Conservation (phyloP, 805 yeast species). For the Hanseniaspora guilliermondii region DNA sequence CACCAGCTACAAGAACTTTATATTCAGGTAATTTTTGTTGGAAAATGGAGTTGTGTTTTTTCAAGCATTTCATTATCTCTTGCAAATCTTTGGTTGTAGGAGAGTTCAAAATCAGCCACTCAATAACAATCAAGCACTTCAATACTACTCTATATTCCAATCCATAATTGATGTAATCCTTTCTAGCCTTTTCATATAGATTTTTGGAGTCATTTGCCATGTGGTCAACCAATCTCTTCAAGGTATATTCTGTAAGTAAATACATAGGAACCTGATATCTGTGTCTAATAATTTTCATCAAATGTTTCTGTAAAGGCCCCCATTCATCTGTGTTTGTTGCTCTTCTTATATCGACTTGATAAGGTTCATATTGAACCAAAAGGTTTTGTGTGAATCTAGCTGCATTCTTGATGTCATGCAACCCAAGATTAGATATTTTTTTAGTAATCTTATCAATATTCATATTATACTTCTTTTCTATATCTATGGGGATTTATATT, state of each 20-base stretch:
- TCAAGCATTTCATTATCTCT: conserved; percentile 24
- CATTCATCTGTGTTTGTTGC: conserved; percentile 41
- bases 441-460: conserved; percentile 16
- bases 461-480: too few relatives aligned
- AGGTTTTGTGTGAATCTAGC: conserved; percentile 32
- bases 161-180: conserved; percentile 32
- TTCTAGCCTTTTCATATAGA: conserved; percentile 29
- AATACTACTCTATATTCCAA: conserved; percentile 32
- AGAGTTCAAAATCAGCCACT: conserved; percentile 26
- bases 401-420: conserved; percentile 31
- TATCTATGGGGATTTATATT: too few relatives aligned
- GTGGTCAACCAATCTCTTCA: conserved; percentile 29
- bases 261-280: conserved; percentile 25
- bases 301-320: conserved; percentile 40
- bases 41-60: conserved; percentile 26
- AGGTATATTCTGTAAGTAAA: conserved; percentile 26
- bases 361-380: conserved; percentile 29
- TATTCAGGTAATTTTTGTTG: conserved; percentile 24
- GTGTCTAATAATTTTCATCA: conserved; percentile 27
- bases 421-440: conserved; percentile 27
- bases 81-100: conserved; percentile 26
- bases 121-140: conserved; percentile 29
- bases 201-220: conserved; percentile 28
- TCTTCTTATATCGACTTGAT: conserved; percentile 31
- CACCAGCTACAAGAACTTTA: conserved; percentile 25